Base-by-base conservation (phyloP, 352 stramenopile species). In the Phytophthora megakarya region DNA sequence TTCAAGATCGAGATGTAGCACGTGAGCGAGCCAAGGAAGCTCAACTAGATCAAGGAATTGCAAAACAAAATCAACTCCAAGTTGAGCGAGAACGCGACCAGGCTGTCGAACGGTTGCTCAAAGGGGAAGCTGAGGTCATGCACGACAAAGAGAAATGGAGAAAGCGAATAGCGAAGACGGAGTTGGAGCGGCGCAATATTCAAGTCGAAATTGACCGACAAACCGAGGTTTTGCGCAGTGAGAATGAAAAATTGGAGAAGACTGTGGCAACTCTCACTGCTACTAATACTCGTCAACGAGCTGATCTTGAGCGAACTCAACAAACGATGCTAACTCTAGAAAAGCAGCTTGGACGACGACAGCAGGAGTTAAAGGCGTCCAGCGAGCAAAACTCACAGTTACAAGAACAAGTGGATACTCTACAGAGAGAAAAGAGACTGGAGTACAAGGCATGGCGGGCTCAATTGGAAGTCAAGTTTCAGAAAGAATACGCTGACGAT, bases 181-280 rank as follows among this genome's bases (percentile, higher is more conserved):
- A 84, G 46, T 53, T 75, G 18, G 76, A 88, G 13, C 79, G 79
- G 13, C 71, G 74, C 19, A 88, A 84, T 33, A 86, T 88, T 32
- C 76, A 88, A 46, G 67, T 84, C 11, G 79, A 88, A 50, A 88
- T 88, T 26, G 75, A 88, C 23, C 60, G 74, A 11, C 79, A 88
- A 43, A 86, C 75, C 3, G 72, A 73, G 39, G 25, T 75, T n/a
- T 50, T 85, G 25, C 73, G 76, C 3, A 59, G 45, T 5, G 67
- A 85, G 33, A 80, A 78, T 44, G 49, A 58, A 15, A 78, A 65
- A 21, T 52, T 85, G 2, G 73, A 80, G 23, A 82, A 80, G 49
- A 54, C 71, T 16, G 39, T 80, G 13, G 22, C 25, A 15, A 63
- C 45, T 12, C 42, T 78, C 4, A 68, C 32, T 16, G 21, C 59